A percentile compares a stretch with the other conserved stretches of the same genome.
These are phyloP conservation scores for Yamadazyma taylorii DNA, from an alignment of 1,139 yeast species.

Conservation along the genomic window DNA sequence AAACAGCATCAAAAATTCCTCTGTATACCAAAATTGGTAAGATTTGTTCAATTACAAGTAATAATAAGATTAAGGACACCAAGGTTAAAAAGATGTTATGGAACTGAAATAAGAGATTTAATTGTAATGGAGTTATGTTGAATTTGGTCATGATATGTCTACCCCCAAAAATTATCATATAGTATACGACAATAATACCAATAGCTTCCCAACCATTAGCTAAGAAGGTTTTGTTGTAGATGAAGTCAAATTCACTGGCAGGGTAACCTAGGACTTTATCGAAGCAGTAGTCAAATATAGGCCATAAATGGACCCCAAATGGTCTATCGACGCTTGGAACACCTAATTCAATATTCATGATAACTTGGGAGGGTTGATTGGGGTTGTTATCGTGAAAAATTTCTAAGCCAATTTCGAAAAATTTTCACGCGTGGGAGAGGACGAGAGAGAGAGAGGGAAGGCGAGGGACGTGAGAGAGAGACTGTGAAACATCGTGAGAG, in stretches of 20 bases:
- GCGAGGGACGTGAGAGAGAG: too few species aligned
- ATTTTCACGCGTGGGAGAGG: slow-evolving; percentile 1
- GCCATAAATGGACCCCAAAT: slow-evolving; percentile 90
- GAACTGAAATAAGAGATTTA: slow-evolving; percentile 59
- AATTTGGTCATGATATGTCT: slow-evolving; percentile 44
- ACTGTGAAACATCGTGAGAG: too few species aligned
- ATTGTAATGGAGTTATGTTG: slow-evolving; percentile 63
- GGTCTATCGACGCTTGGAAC: slow-evolving; percentile 77
- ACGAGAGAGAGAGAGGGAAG: neutral
- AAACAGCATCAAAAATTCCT: slow-evolving; percentile 85
- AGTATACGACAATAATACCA: slow-evolving; percentile 66
- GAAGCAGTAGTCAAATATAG: slow-evolving; percentile 66
- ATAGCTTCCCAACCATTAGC: slow-evolving; percentile 70
- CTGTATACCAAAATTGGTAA: slow-evolving; percentile 74
- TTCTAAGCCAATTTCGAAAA: slow-evolving; percentile 1
- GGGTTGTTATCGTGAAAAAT: neutral
- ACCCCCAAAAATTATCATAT: slow-evolving; percentile 84
- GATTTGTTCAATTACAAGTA: slow-evolving; percentile 79
- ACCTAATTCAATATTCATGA: slow-evolving; percentile 16
- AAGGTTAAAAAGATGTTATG: slow-evolving; percentile 80
- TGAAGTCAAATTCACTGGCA: slow-evolving; percentile 74
- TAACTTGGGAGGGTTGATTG: too few species aligned
- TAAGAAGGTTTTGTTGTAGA: slow-evolving; percentile 63
- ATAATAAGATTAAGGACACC: slow-evolving; percentile 63
- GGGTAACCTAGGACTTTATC: slow-evolving; percentile 55